A percentile compares a stretch with the other conserved stretches of the same genome.
These are phyloP conservation scores for Boeremia lycopersici DNA, from an alignment of 2,329 filamentous ascomycete species.

Conservation along the genomic window DNA sequence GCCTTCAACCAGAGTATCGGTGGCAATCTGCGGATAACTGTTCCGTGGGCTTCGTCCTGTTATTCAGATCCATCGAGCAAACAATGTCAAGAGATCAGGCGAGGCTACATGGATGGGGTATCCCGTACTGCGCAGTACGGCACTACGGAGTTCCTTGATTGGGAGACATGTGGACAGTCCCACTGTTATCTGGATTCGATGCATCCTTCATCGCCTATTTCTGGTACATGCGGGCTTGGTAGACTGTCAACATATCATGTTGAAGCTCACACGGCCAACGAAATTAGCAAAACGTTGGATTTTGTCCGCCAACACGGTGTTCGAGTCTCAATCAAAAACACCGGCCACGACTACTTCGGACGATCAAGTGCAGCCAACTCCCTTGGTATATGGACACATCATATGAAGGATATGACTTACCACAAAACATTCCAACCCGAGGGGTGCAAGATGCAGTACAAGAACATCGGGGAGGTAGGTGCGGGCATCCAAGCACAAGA, in stretches of 20 bases:
- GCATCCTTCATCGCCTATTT: conserved; percentile 29
- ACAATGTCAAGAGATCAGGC: conserved; percentile 28
- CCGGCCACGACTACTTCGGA: conserved; percentile 47
- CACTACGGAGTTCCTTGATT: conserved; percentile 45
- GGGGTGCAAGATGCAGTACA: conserved; percentile 32
- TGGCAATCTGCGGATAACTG: conserved; percentile 36
- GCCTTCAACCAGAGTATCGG: conserved; percentile 41
- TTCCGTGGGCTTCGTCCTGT: conserved; percentile 43
- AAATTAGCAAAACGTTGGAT: conserved; percentile 36
- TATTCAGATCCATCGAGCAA: conserved; percentile 28
- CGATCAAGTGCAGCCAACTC: conserved; percentile 42
- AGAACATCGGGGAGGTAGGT: conserved; percentile 43
- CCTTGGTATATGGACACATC: conserved; percentile 44
- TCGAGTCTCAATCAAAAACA: conserved; percentile 46
- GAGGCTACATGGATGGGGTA: conserved; percentile 33
- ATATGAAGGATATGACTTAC: conserved; percentile 40
- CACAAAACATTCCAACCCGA: conserved; percentile 35
- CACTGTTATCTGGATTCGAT: conserved; percentile 40
- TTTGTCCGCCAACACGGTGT: conserved; percentile 41
- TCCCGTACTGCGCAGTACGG: conserved; percentile 40
- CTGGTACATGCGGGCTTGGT: conserved; percentile 40
- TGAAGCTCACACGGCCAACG: conserved; percentile 31
- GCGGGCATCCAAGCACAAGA: conserved; percentile 45
- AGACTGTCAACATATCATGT: conserved; percentile 43
- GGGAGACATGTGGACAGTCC: conserved; percentile 40